Evolutionary conservation across 768 basidiomycete species (phyloP).

Genomic region (Naganishia randhawae): DNA sequence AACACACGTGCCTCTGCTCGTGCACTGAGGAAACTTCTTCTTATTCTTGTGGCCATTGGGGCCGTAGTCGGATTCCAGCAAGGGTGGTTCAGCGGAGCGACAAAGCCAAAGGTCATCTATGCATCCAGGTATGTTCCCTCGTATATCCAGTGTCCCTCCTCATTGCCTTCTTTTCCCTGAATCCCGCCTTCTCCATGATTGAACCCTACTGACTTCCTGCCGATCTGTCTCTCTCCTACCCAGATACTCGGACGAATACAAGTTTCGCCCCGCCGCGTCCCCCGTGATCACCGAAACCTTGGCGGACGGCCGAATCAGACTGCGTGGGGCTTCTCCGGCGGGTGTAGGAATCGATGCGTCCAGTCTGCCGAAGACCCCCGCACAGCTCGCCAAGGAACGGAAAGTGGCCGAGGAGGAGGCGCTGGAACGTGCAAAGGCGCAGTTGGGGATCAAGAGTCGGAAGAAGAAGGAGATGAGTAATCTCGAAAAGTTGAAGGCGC

Average conservation of each 20-base stretch:
- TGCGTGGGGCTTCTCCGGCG: slow-evolving; percentile 66
- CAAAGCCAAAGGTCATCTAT: slow-evolving; percentile 58
- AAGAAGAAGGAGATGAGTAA: slow-evolving; percentile 31
- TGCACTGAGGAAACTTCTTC: neutral
- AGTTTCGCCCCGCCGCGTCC: slow-evolving; percentile 77
- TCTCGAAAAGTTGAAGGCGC: slow-evolving; percentile 12
- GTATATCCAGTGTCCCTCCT: neutral
- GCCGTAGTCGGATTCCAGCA: slow-evolving; percentile 12
- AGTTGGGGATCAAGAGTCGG: slow-evolving; percentile 38
- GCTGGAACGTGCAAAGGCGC: slow-evolving; percentile 41
- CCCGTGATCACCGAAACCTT: slow-evolving; percentile 74
- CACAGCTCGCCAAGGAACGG: slow-evolving; percentile 35
- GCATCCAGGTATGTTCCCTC: slow-evolving; percentile 59
- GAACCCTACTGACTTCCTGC: too few species aligned
- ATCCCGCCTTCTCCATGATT: neutral
- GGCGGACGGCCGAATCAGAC: slow-evolving; percentile 63
- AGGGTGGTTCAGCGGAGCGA: slow-evolving; percentile 2
- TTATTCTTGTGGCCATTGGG: neutral
- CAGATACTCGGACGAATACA: slow-evolving; percentile 79
- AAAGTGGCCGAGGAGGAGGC: slow-evolving; percentile 42
- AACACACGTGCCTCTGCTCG: neutral
- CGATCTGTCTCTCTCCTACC: neutral
- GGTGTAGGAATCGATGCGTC: slow-evolving; percentile 44
- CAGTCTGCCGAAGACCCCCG: slow-evolving; percentile 40
- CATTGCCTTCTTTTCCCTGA: slow-evolving; percentile 8